Conservation (phyloP, 352 stramenopile species). For the Phytophthora cactorum region DNA sequence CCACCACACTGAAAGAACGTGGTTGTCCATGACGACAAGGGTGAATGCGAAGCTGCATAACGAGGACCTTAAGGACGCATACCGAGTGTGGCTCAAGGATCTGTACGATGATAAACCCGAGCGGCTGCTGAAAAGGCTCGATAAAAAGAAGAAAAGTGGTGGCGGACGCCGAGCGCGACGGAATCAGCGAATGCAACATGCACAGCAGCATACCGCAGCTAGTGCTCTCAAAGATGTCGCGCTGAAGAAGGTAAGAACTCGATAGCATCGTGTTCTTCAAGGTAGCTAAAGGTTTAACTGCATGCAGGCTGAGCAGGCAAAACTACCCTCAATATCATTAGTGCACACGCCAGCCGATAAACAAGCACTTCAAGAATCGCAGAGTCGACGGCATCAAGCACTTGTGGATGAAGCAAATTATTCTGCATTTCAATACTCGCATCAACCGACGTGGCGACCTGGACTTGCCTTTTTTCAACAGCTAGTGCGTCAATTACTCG, state of each 20-base stretch:
- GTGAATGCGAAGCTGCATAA: constrained; percentile 25
- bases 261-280: neutral
- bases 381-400: constrained; percentile 38
- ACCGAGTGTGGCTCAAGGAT: constrained; percentile 48
- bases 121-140: constrained; percentile 39
- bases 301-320: constrained; percentile 11
- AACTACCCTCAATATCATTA: constrained; percentile 15
- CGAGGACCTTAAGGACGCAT: constrained; percentile 47
- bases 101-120: constrained; percentile 48
- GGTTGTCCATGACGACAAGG: constrained; percentile 12
- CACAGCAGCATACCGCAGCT: constrained; percentile 55
- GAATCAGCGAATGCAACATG: constrained; percentile 30
- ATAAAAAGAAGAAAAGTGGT: constrained; percentile 38
- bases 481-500: constrained; percentile 33
- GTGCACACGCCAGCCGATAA: constrained; percentile 13
- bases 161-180: constrained; percentile 3
- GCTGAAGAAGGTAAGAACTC: constrained; percentile 27
- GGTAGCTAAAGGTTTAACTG: neutral
- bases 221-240: constrained; percentile 54
- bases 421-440: constrained; percentile 32
- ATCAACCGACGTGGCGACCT: constrained; percentile 38
- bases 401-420: constrained; percentile 57
- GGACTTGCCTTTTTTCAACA: constrained; percentile 59
- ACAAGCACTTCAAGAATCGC: constrained; percentile 22
- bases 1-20: neutral